Evolutionary conservation across 495 filamentous ascomycete species (phyloP).

Genomic region (Acidomyces sp.): DNA sequence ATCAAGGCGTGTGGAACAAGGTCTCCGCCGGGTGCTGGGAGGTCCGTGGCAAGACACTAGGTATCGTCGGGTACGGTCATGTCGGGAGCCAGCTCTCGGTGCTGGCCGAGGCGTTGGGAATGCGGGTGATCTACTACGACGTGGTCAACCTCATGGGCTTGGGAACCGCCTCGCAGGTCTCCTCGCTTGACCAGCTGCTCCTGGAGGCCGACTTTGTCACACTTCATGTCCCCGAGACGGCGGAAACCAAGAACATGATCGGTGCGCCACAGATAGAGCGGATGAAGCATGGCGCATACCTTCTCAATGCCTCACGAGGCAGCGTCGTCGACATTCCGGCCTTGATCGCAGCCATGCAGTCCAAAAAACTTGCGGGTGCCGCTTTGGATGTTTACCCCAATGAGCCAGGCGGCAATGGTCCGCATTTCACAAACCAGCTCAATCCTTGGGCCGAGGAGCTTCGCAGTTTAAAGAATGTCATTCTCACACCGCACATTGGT

Average conservation of each 20-base stretch:
- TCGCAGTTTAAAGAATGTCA: constrained; percentile 74
- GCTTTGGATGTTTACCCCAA: constrained; percentile 92
- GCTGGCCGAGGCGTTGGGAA: constrained; percentile 91
- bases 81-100: constrained; percentile 96
- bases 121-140: constrained; percentile 94
- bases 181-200: constrained; percentile 64
- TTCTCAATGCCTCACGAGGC: constrained; percentile 93
- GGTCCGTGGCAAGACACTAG: constrained; percentile 91
- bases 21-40: constrained; percentile 95
- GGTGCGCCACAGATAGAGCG: constrained; percentile 57
- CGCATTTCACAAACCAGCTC: constrained; percentile 80
- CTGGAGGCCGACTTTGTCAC: constrained; percentile 76
- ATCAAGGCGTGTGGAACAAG: constrained; percentile 94
- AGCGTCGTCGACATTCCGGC: constrained; percentile 90
- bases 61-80: constrained; percentile 94
- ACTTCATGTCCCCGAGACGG: constrained; percentile 82
- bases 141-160: constrained; percentile 84
- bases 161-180: constrained; percentile 72
- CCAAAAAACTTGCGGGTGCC: constrained; percentile 81
- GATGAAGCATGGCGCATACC: constrained; percentile 86
- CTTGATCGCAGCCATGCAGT: constrained; percentile 74
- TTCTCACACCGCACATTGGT: constrained; percentile 91
- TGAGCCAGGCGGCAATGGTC: constrained; percentile 85
- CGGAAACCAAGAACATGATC: constrained; percentile 88
- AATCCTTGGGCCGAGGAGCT: constrained; percentile 83